Conservation (phyloP, 2,329 filamentous ascomycete genomes). For the Ploettnerulaceae sp. region DNA sequence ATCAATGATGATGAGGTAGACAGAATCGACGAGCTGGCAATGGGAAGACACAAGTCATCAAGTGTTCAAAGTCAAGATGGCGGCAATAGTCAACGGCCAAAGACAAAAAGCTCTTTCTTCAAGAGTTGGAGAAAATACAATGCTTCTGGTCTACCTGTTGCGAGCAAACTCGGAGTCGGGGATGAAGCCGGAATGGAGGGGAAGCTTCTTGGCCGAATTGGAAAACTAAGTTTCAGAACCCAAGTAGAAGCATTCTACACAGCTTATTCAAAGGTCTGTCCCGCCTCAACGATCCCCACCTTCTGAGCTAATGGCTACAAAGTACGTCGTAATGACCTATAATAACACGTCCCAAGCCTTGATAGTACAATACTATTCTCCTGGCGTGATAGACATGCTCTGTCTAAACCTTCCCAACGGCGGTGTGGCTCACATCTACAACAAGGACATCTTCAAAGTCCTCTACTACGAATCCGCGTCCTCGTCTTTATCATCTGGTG, state of each 20-base stretch:
- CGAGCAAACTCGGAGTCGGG: conserved; percentile 12
- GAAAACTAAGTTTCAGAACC: conserved; percentile 34
- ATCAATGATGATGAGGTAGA: conserved; percentile 34
- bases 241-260: conserved; percentile 41
- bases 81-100: neutral
- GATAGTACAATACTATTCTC: conserved; percentile 44
- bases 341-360: conserved; percentile 29
- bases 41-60: conserved; percentile 19
- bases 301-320: conserved; percentile 1
- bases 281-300: neutral
- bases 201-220: conserved; percentile 35
- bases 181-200: conserved; percentile 39
- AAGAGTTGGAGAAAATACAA: conserved; percentile 29
- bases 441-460: conserved; percentile 52
- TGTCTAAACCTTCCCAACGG: conserved; percentile 37
- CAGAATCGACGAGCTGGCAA: conserved; percentile 20
- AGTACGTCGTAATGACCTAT: conserved; percentile 39
- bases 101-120: conserved; percentile 24
- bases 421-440: conserved; percentile 36
- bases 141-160: neutral
- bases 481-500: conserved; percentile 37
- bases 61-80: conserved; percentile 12
- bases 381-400: conserved; percentile 44
- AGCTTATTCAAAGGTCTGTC: conserved; percentile 40
- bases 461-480: conserved; percentile 41